These are phyloP conservation scores for Lasiosphaeria ovina DNA, from an alignment of 495 filamentous ascomycete species.

Conservation along the genomic window DNA sequence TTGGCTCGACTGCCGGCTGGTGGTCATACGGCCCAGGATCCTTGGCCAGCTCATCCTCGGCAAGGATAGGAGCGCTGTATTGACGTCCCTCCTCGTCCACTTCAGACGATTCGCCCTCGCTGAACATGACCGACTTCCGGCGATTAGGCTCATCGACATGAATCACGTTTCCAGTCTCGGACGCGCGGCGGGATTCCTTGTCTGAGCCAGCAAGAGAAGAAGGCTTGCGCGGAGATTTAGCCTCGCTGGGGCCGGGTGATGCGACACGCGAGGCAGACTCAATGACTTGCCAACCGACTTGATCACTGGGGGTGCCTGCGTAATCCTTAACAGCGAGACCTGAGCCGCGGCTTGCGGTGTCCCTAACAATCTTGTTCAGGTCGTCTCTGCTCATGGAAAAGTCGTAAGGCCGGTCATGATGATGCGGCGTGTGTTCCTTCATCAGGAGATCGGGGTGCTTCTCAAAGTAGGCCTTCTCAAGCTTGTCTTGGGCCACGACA, in stretches of 20 bases:
- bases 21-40: slow-evolving; percentile 54
- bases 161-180: slow-evolving; percentile 61
- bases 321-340: slow-evolving; percentile 55
- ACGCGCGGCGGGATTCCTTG: slow-evolving; percentile 11
- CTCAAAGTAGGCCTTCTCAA: slow-evolving; percentile 84
- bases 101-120: slow-evolving; percentile 43
- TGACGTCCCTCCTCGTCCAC: slow-evolving; percentile 46
- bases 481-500: slow-evolving; percentile 62
- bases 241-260: slow-evolving; percentile 54
- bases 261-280: slow-evolving; percentile 71
- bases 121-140: slow-evolving; percentile 60
- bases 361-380: slow-evolving; percentile 82
- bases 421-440: slow-evolving; percentile 58
- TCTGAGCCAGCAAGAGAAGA: slow-evolving; percentile 24
- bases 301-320: slow-evolving; percentile 68
- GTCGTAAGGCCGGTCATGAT: slow-evolving; percentile 65
- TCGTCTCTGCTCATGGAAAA: slow-evolving; percentile 90
- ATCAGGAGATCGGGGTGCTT: slow-evolving; percentile 80
- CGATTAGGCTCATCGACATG: slow-evolving; percentile 73
- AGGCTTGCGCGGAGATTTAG: slow-evolving; percentile 26
- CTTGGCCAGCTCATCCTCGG: slow-evolving; percentile 86
- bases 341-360: slow-evolving; percentile 63
- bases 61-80: slow-evolving; percentile 76
- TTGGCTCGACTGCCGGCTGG: slow-evolving; percentile 69
- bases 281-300: slow-evolving; percentile 76